These are phyloP conservation scores for Entonaema liquescens DNA, from an alignment of 495 filamentous ascomycete genomes.

Conservation along the genomic window DNA sequence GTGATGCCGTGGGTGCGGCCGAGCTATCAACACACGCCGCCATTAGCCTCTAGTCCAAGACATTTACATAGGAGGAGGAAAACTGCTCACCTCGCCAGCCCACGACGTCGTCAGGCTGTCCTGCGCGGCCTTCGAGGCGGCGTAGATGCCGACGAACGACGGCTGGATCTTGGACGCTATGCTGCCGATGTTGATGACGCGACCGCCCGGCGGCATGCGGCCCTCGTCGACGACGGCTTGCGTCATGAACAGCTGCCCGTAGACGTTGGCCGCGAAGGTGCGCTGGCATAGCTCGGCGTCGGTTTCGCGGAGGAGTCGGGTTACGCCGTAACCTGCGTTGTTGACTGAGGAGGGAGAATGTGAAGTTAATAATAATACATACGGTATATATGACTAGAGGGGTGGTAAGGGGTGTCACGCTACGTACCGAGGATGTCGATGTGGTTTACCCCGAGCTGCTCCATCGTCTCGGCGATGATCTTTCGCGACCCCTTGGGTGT, in stretches of 20 bases:
- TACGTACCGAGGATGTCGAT: constrained; percentile 51
- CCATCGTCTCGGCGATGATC: constrained; percentile 47
- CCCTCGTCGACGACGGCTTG: constrained; percentile 51
- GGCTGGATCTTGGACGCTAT: constrained; percentile 47
- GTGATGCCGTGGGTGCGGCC: constrained; percentile 50
- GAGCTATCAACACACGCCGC: constrained; percentile 36
- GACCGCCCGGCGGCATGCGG: constrained; percentile 53
- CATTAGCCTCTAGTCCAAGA: too few species aligned
- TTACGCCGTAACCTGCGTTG: constrained; percentile 21
- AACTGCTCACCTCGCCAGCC: constrained; percentile 42
- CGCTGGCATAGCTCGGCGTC: constrained; percentile 22
- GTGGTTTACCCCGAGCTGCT: constrained; percentile 41
- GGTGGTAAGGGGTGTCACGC: neutral
- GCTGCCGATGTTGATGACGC: constrained; percentile 58
- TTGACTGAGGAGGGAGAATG: constrained; percentile 19
- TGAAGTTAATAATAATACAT: neutral
- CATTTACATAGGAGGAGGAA: too few species aligned
- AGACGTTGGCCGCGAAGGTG: constrained; percentile 48
- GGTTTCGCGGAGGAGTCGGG: constrained; percentile 3
- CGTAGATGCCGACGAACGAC: constrained; percentile 31
- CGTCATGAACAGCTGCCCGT: constrained; percentile 49
- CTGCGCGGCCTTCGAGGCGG: constrained; percentile 47
- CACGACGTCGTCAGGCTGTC: constrained; percentile 43
- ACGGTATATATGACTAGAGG: neutral
- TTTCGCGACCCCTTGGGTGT: constrained; percentile 41